Conservation (phyloP, 192 early-diverging fungal species). For the Haplosporangium gracile region DNA sequence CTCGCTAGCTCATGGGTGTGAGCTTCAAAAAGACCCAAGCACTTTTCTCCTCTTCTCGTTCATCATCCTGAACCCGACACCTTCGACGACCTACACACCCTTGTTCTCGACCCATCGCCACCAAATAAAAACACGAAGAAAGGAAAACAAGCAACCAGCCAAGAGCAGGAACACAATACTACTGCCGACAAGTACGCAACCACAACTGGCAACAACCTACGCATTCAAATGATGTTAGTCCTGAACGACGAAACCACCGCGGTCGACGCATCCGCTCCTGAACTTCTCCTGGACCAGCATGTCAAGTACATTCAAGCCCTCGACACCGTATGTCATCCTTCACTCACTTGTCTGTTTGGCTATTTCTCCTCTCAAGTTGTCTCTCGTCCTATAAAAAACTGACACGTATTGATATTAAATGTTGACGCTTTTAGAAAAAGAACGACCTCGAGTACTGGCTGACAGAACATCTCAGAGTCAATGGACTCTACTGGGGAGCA, state of each 20-base stretch:
- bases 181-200: neutral
- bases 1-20: neutral
- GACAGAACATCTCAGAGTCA: conserved; percentile 91
- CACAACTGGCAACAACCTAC: neutral
- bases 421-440: conserved; percentile 68
- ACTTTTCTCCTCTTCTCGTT: neutral
- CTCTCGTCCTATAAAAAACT: neutral
- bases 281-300: conserved; percentile 71
- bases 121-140: neutral
- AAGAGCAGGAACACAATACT: neutral
- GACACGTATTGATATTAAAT: neutral
- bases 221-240: conserved; percentile 9
- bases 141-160: neutral
- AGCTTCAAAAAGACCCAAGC: neutral
- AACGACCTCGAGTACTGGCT: conserved; percentile 95
- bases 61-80: neutral
- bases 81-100: neutral
- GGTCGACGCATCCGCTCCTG: conserved; percentile 19
- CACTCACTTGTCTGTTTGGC: neutral
- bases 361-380: neutral
- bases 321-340: conserved; percentile 62
- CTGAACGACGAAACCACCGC: conserved; percentile 9
- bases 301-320: conserved; percentile 80
- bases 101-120: neutral
- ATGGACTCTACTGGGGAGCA: conserved; percentile 95